Percentiles rank a stretch among this genome's conserved stretches.
phyloP scores from a whole-genome alignment of 2,329 filamentous ascomycete species.

The Epichloe scottii region DNA sequence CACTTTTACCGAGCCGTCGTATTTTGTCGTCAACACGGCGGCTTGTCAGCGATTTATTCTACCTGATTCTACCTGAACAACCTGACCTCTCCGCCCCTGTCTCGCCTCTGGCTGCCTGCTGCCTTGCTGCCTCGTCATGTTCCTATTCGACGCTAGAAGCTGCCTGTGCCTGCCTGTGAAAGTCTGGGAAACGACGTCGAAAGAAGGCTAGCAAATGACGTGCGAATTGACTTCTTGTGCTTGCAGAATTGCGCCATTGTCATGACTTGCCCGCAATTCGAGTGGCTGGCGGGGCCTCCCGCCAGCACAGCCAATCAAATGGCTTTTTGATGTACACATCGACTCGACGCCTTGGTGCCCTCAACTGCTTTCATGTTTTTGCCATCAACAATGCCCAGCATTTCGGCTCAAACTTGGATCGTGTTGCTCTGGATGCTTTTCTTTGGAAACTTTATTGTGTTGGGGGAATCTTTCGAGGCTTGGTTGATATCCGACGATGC shows the following conservation, averaged over 20 bases:
- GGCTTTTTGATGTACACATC: neutral
- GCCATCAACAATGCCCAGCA: too few relatives aligned
- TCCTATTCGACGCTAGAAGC: neutral
- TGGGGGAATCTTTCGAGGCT: neutral
- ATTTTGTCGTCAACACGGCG: too few relatives aligned
- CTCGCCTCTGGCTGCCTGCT: neutral
- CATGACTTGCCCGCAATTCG: neutral
- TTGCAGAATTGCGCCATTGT: constrained; percentile 3
- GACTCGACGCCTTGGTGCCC: neutral
- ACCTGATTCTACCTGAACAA: too few relatives aligned
- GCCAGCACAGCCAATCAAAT: neutral
- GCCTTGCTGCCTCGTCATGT: neutral
- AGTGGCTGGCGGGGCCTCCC: neutral
- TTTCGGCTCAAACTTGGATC: too few relatives aligned
- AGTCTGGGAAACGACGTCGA: neutral
- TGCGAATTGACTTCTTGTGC: constrained; percentile 1
- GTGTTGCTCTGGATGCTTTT: neutral
- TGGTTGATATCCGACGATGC: neutral
- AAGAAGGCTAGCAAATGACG: constrained; percentile 2
- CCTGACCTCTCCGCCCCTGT: neutral
- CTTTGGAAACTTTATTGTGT: neutral
- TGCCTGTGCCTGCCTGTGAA: neutral
- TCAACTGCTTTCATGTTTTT: too few relatives aligned
- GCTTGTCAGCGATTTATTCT: too few relatives aligned
- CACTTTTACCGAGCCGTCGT: too few relatives aligned